Conservation (phyloP, 805 yeast species). For the fission yeast (Schizosaccharomyces pombe) region ASM294v3 CU329670.1:890001-890500, state of each 20-base stretch:
- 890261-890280: constrained; percentile 44
- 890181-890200: constrained; percentile 55
- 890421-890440: constrained; percentile 68
- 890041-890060: constrained; percentile 52
- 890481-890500: constrained; percentile 53
- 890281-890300: constrained; percentile 35
- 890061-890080: constrained; percentile 63
- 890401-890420: constrained; percentile 57
- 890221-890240: constrained; percentile 55
- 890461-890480: constrained; percentile 44
- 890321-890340: constrained; percentile 73
- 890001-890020: constrained; percentile 52
- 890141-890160: constrained; percentile 48
- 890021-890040: constrained; percentile 66
- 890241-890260: constrained; percentile 33
- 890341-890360: constrained; percentile 56
- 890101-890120: constrained; percentile 53
- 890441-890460: constrained; percentile 53
- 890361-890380: constrained; percentile 69
- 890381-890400: constrained; percentile 49
- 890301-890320: constrained; percentile 72
- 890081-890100: constrained; percentile 48
- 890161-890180: constrained; percentile 49
- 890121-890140: constrained; percentile 66
- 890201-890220: constrained; percentile 53